Evolutionary conservation across 2,329 filamentous ascomycete genomes (phyloP).

Genomic region (Botrytis medusae): DNA sequence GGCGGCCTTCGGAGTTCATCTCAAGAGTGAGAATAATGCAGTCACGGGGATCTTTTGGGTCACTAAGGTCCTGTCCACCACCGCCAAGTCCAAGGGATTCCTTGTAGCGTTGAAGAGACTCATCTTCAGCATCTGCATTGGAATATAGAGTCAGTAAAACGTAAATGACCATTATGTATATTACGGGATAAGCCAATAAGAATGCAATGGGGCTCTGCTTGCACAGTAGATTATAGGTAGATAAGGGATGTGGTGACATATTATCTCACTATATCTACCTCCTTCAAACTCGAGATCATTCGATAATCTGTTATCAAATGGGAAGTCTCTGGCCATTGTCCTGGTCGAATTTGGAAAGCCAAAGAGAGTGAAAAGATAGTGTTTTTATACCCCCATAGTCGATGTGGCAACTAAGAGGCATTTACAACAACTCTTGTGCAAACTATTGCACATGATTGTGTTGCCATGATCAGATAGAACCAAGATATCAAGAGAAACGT

Average conservation of each 20-base stretch:
- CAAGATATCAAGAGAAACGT: not conserved
- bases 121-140: conserved; percentile 59
- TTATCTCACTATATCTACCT: not conserved
- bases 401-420: not conserved
- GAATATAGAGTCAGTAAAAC: not conserved
- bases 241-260: not conserved
- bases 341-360: not conserved
- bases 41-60: conserved; percentile 79
- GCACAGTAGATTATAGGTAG: not conserved
- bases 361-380: not conserved
- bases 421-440: not conserved
- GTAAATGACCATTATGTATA: not conserved
- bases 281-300: not conserved
- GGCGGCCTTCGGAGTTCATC: conserved; percentile 79
- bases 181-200: not conserved
- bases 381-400: not conserved
- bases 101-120: conserved; percentile 97
- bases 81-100: conserved; percentile 84
- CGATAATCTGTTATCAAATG: not conserved
- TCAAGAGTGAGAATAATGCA: conserved; percentile 92
- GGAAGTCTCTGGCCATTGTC: not conserved
- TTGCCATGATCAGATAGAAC: not conserved
- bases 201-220: not conserved
- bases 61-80: conserved; percentile 67
- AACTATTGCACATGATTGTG: not conserved